These are phyloP conservation scores for Purshia tridentata DNA, from an alignment of 306 rosid species.

Conservation along the genomic window DNA sequence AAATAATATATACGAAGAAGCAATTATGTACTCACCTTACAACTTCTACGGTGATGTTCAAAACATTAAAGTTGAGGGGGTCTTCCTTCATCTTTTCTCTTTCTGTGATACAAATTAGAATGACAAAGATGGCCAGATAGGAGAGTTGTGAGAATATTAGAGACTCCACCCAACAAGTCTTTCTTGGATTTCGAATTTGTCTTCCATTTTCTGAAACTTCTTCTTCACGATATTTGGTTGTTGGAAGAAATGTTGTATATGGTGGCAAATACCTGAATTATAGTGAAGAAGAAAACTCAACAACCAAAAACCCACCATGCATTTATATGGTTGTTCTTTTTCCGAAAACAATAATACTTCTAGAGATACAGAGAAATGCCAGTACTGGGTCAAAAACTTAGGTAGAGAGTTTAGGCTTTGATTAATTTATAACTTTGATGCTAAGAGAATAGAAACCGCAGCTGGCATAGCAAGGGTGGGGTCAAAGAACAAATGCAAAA, in stretches of 20 bases:
- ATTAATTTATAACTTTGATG: no score
- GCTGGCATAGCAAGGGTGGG: no score
- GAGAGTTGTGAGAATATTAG: conserved; percentile 58
- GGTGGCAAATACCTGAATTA: conserved; percentile 66
- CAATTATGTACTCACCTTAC: conserved; percentile 32
- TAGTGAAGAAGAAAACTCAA: neutral
- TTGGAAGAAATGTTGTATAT: conserved; percentile 43
- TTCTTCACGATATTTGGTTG: conserved; percentile 17
- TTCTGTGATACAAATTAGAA: conserved; percentile 64
- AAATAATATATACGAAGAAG: no score
- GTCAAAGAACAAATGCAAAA: no score
- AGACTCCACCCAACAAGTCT: conserved; percentile 25
- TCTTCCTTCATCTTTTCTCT: conserved; percentile 56
- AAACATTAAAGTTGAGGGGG: conserved; percentile 66
- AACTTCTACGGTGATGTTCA: conserved; percentile 61
- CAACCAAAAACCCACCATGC: no score
- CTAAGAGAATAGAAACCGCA: no score
- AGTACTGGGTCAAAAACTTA: no score
- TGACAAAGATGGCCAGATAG: conserved; percentile 52
- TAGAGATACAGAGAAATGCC: no score
- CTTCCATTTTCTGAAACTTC: conserved; percentile 2
- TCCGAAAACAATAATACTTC: no score
- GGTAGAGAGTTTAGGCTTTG: no score
- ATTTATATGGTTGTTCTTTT: no score
- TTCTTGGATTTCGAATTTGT: conserved; percentile 7